Percentiles rank a stretch among this genome's conserved stretches.
phyloP scores from a whole-genome alignment of 1,139 yeast genomes.

The Debaryomyces singareniensis region DNA sequence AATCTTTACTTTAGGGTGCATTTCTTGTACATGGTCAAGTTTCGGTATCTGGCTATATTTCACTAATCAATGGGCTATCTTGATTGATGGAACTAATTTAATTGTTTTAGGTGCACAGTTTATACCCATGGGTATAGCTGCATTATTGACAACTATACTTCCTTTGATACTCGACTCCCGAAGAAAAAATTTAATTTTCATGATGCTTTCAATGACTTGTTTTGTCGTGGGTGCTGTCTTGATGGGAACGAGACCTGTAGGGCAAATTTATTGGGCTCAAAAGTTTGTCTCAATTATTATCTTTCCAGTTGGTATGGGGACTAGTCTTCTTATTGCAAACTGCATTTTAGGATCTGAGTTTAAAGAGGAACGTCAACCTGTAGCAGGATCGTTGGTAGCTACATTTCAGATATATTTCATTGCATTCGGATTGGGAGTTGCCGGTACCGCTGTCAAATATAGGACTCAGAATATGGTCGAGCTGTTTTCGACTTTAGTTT shows the following conservation, averaged over 20 bases:
- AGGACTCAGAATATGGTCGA: conserved; percentile 23
- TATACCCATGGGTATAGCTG: conserved; percentile 34
- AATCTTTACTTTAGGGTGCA: conserved; percentile 40
- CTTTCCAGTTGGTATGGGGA: conserved; percentile 59
- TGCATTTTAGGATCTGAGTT: conserved; percentile 45
- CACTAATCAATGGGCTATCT: conserved; percentile 27
- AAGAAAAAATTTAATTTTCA: conserved; percentile 34
- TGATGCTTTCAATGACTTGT: conserved; percentile 39
- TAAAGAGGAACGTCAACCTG: conserved; percentile 53
- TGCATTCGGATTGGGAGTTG: conserved; percentile 57
- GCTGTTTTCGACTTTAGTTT: conserved; percentile 16
- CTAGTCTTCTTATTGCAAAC: conserved; percentile 59
- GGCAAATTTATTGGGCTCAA: conserved; percentile 49
- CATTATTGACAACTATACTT: conserved; percentile 39
- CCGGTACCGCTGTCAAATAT: conserved; percentile 54
- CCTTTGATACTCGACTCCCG: conserved; percentile 33
- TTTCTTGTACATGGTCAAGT: conserved; percentile 55
- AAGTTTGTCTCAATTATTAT: conserved; percentile 41
- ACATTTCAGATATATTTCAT: conserved; percentile 60
- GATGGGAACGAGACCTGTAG: conserved; percentile 39
- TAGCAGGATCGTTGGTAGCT: conserved; percentile 58
- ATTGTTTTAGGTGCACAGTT: conserved; percentile 33
- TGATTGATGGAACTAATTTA: conserved; percentile 24
- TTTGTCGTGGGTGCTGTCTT: conserved; percentile 36
- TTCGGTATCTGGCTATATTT: conserved; percentile 56